Evolutionary conservation across 306 rosid species (phyloP), one percentile per base, ranked within the genome.

Genomic region (Trifolium pratense): DNA sequence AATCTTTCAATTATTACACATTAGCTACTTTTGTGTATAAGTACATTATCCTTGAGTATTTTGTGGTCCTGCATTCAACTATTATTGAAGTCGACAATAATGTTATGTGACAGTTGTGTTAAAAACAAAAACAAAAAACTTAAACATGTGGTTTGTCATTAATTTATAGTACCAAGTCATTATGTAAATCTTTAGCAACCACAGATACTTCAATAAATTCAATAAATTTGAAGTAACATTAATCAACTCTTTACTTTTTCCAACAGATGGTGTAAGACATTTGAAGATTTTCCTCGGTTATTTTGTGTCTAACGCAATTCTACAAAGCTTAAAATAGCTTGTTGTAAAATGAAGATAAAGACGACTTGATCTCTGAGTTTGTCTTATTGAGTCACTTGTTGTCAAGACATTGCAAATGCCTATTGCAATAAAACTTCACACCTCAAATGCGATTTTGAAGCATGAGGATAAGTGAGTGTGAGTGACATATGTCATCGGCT

Each of bases 1-100:
- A 86, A 84, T 84, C 89, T 89, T 82, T 84, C 82, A 85, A 81
- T 85, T 87, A 89, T 77, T 83, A 85, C 83, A 79, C 69, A 57
- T 87, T 52, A 68, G 78, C 79, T 79, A 67, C 79, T 82, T 73
- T 88, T 74, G 65, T 69, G 81, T 53, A 73, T 68, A 68, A 76
- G 80, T 87, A 71, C 86, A 84, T 70, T 84, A 82, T 76, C 81
- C 82, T 74, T 58, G 68, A 53, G 79, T 73, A 40, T 80, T 82
- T 23, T 72, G 75, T 86, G 91, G 90, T 85, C 88, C 91, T 86
- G 78, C 83, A 49, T 25, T 66, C 71, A 78, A 73, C 84, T 74
- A 89, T 78, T 71, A 87, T 83, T 81, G 83, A 71, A 86, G 83
- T 79, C 63, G 84, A 85, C 90, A 85, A 84, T 82, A 87, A 87